Evolutionary conservation across 106 monocot genomes (phyloP), one percentile per base, ranked within the genome.

Genomic region (Dioscorea dumetorum): DNA sequence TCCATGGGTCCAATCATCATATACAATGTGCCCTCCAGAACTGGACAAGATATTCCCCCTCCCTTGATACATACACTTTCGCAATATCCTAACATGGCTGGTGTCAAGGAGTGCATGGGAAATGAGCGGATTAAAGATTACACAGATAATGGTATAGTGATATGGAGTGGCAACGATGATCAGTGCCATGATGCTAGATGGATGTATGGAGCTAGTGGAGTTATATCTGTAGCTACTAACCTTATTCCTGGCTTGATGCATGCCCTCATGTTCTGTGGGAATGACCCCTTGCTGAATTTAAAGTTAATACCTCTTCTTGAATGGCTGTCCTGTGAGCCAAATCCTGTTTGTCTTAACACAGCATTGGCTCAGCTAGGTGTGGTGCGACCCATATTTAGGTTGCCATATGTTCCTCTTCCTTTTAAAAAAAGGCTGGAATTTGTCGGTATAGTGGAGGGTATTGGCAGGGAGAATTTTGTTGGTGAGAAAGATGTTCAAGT

Each of bases 1-100:
- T 78, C 85, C 13, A 95, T 91, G 86, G 95, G 91, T 3, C 95
- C 95, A 4, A 95, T 84, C 4, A 91, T 91, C 73, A 88, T 91
- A 8, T 95, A 91, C 72, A 95, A 91, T 61, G 95, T 95, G 22
- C 95, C 95, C 4, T 74, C 81, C 0, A 78, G 95, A 58, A 95
- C 88, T 22, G 91, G 91, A 12, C 91, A 95, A 52, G 91, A 95
- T 61, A 95, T 95, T 35, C 78, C 91, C 51, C 85, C 88, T 23
- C 16, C 49, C 2, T 83, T 91, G n/a, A 84, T 91, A 17, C 68
- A 80, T 12, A 33, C 54, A 14, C 35, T 95, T 23, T 75, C 78
- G 0, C 14, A 62, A 14, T 82, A 79, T 48, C 60, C 75, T 61
- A 91, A 95, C 58, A 71, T 88, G 74, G 91, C 88, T 5, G 91